Base-by-base conservation (phyloP, 2,329 filamentous ascomycete genomes). In the Phoma sp. region DNA sequence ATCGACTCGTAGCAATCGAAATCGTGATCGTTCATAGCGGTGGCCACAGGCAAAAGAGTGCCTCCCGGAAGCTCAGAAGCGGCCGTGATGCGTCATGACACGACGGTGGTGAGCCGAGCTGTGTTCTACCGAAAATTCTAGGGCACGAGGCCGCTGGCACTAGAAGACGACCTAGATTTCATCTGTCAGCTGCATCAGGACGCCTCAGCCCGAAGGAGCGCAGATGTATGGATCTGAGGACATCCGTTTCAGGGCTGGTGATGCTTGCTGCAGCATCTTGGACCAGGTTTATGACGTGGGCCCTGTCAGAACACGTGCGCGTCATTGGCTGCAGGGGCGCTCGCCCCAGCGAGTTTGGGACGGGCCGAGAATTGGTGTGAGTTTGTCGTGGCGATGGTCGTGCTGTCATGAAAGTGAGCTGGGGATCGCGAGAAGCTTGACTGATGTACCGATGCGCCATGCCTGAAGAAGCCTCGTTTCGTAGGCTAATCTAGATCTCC, bases 271-370 rank as follows among this genome's bases (percentile, higher is more conserved):
- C 64, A 60, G 59, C 59, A 62, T 64, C 57, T 56, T 49, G 21
- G 39, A 32, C 51, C 38, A 48, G 57, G 56, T 23, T 48, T 36
- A 61, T 62, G 61, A 67, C 67, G 65, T 63, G 53, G 42, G 47
- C 53, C 56, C 54, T 55, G 38, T 17, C 14, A 23, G 38, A 29
- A 53, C 42, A 58, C 49, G 45, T 53, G 53, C 42, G 37, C 39
- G 48, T 50, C 33, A 67, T 68, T 67, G 59, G 64, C 57, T 65
- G 64, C 60, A 60, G 60, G 56, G 62, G 56, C 60, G 57, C 62
- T 64, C 47, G 38, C 53, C 42, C 54, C 38, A 55, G 53, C 57
- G 55, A 64, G 56, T 57, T 61, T 54, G 53, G 63, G 57, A 56
- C 60, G 63, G 64, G 52, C 65, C 62, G 64, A 57, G 50, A 49